phyloP scores from a whole-genome alignment of 2,329 filamentous ascomycete species.

The Aspergillus fischeri region DNA sequence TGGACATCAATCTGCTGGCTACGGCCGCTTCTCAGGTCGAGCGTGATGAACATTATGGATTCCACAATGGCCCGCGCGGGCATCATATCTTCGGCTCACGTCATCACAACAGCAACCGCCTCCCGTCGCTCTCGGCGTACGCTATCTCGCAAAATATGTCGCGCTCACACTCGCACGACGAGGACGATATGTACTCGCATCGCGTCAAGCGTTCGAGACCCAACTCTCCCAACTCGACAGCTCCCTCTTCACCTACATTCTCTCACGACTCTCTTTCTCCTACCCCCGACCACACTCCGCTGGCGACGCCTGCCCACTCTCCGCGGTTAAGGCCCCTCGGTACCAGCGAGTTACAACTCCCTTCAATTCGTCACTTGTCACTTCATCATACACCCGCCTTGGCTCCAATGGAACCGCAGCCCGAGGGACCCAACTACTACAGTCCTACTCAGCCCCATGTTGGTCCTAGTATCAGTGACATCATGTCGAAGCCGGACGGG shows the following conservation, averaged over 20 bases:
- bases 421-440: conserved; percentile 57
- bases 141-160: conserved; percentile 79
- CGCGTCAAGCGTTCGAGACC: conserved; percentile 85
- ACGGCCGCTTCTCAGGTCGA: conserved; percentile 65
- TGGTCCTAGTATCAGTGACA: conserved; percentile 82
- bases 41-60: conserved; percentile 51
- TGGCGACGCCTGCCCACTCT: conserved; percentile 92
- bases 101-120: conserved; percentile 50
- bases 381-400: conserved; percentile 64
- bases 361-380: conserved; percentile 72
- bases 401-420: conserved; percentile 66
- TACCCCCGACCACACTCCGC: conserved; percentile 96
- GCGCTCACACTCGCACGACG: conserved; percentile 76
- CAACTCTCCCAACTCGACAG: conserved; percentile 91
- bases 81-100: conserved; percentile 47
- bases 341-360: conserved; percentile 70
- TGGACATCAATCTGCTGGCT: conserved; percentile 67
- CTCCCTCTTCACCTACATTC: conserved; percentile 92
- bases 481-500: conserved; percentile 84
- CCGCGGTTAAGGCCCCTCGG: conserved; percentile 79
- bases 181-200: conserved; percentile 67
- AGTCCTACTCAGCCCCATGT: conserved; percentile 54
- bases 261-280: conserved; percentile 94
- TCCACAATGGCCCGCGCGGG: conserved; percentile 42
- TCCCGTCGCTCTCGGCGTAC: conserved; percentile 75